Percentiles rank a stretch among this genome's conserved stretches.
Evolutionary conservation across 2,329 filamentous ascomycete species (phyloP).

Genomic region (Trichocomaceae sp.): DNA sequence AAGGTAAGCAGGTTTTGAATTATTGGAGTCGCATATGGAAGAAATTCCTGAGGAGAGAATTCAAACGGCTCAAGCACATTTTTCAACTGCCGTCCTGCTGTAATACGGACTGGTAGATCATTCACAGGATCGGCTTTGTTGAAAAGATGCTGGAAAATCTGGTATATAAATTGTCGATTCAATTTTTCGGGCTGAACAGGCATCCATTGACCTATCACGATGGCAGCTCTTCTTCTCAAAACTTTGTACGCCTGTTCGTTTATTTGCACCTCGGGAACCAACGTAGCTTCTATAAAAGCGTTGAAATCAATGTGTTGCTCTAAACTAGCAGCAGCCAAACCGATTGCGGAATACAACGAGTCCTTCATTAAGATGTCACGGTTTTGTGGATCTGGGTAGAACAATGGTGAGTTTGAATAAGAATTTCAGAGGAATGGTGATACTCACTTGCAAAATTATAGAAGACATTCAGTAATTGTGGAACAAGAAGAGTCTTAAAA

Average conservation of each 20-base stretch:
- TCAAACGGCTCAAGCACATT: conserved; percentile 76
- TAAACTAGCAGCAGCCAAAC: conserved; percentile 72
- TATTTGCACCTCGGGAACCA: conserved; percentile 73
- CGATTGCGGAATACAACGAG: conserved; percentile 88
- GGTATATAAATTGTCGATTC: conserved; percentile 69
- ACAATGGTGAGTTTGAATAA: conserved; percentile 6
- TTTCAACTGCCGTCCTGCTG: conserved; percentile 77
- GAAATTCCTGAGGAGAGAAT: conserved; percentile 66
- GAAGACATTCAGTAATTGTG: conserved; percentile 77
- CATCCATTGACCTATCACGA: conserved; percentile 85
- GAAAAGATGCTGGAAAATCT: conserved; percentile 82
- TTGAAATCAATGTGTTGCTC: conserved; percentile 76
- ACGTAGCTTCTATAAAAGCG: conserved; percentile 63
- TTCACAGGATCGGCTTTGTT: conserved; percentile 71
- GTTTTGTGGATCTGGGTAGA: conserved; percentile 45
- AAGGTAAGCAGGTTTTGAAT: conserved; percentile 67
- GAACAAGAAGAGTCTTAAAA: conserved; percentile 73
- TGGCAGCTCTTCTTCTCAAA: conserved; percentile 77
- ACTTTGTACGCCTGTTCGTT: conserved; percentile 65
- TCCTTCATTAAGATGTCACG: conserved; percentile 79
- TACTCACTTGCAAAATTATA: conserved; percentile 63
- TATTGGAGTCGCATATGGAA: conserved; percentile 68
- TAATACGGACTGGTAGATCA: conserved; percentile 86
- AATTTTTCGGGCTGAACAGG: conserved; percentile 64
- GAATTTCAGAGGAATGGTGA: conserved; percentile 15